A percentile compares a stretch with the other conserved stretches of the same genome.
Conservation (phyloP, 2,329 filamentous ascomycete genomes). For the Salinomyces thailandicus region DNA sequence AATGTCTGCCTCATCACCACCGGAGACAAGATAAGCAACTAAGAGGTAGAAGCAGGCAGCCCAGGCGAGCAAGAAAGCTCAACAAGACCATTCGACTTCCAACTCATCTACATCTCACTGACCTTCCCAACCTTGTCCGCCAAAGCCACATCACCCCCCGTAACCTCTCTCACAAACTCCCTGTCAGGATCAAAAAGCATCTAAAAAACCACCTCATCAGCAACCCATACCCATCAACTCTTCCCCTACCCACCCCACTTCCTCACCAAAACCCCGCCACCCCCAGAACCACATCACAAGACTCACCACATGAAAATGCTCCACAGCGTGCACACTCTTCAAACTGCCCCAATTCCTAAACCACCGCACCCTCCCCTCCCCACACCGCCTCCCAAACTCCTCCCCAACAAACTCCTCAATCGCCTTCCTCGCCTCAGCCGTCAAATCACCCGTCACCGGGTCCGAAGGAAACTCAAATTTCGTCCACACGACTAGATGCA, state of each 20-base stretch:
- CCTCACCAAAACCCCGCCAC: no score
- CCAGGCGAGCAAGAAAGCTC: no score
- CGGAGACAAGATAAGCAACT: no score
- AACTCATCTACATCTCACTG: no score
- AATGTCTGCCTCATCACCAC: no score
- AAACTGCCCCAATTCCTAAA: conserved; percentile 86
- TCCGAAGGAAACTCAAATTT: conserved; percentile 74
- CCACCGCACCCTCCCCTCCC: conserved; percentile 55
- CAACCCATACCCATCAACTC: no score
- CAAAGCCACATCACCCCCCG: conserved; percentile 61
- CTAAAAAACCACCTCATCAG: no score
- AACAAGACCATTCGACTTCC: no score
- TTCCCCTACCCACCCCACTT: no score
- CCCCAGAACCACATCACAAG: no score
- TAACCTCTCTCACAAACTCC: conserved; percentile 59
- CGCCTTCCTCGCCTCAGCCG: conserved; percentile 47
- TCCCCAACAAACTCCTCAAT: conserved; percentile 61
- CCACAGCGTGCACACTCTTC: conserved; percentile 76
- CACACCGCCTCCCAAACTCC: conserved; percentile 48
- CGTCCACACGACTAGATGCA: conserved; percentile 86
- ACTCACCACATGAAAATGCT: conserved; percentile 94
- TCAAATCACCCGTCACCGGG: conserved; percentile 54
- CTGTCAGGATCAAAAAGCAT: conserved; percentile 72
- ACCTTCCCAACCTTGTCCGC: conserved; percentile 7
- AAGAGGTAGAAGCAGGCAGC: no score